Percentiles rank a stretch among this genome's conserved stretches.
phyloP scores from a whole-genome alignment of 73 alveolate species.

The Diophrys sp. region DNA sequence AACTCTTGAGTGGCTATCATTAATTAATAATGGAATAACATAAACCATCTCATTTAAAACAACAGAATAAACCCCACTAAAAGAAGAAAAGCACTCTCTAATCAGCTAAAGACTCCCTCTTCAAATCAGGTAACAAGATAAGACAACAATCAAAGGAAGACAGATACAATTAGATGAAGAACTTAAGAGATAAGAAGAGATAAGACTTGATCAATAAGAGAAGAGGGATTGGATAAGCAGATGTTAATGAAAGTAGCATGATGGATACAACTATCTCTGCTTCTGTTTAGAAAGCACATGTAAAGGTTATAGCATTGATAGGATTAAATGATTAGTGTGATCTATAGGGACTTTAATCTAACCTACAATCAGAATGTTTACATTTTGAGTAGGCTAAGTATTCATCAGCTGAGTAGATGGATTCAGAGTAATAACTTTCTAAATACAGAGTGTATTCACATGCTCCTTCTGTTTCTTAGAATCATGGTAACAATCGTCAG shows the following conservation, averaged over 20 bases:
- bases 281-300: not conserved
- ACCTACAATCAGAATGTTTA: not conserved
- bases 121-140: no score
- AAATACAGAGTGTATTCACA: not conserved
- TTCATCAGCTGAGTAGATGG: not conserved
- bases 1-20: no score
- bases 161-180: slow-evolving; percentile 17
- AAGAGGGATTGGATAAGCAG: slow-evolving; percentile 43
- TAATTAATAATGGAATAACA: no score
- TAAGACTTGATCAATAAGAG: not conserved
- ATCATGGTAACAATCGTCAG: slow-evolving; percentile 44
- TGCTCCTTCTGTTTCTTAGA: slow-evolving; percentile 5
- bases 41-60: slow-evolving; percentile 36
- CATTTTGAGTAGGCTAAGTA: not conserved
- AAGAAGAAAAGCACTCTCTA: slow-evolving; percentile 34
- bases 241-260: not conserved
- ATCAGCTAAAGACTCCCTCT: slow-evolving; percentile 18
- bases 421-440: not conserved
- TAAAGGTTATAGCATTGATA: slow-evolving; percentile 8
- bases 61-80: slow-evolving; percentile 43
- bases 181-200: slow-evolving; percentile 38
- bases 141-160: slow-evolving; percentile 16
- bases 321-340: not conserved
- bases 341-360: not conserved
- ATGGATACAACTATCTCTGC: not conserved